Evolutionary conservation across 2,329 filamentous ascomycete genomes (phyloP).

Genomic region (Pseudomassariella vexata): DNA sequence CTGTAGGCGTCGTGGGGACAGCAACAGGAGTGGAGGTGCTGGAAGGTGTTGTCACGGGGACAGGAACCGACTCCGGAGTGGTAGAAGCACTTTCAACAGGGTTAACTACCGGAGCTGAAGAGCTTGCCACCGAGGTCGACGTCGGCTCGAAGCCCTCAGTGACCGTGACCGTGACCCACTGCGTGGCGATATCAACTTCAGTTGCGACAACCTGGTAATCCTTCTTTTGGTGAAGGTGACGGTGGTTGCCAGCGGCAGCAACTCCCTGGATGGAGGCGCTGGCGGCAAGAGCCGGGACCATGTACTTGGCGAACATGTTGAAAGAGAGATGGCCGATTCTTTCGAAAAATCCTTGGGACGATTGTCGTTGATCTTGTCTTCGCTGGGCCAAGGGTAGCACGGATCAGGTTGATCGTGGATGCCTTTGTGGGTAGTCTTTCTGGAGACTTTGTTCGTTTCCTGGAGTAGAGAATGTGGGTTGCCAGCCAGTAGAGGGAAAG

Average conservation of each 20-base stretch:
- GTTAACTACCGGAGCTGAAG: constrained; percentile 2
- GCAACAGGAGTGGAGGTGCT: constrained; percentile 7
- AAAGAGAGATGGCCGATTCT: no score
- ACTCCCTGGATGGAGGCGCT: constrained; percentile 21
- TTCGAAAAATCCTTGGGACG: no score
- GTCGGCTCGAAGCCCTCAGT: constrained; percentile 14
- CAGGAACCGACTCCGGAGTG: not conserved
- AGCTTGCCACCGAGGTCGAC: constrained; percentile 5
- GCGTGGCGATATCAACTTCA: constrained; percentile 22
- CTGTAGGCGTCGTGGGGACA: constrained; percentile 8
- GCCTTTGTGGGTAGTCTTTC: not conserved
- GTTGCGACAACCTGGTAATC: constrained; percentile 21
- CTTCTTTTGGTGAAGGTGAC: constrained; percentile 21
- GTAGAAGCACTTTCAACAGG: constrained; percentile 6
- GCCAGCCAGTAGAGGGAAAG: constrained; percentile 6
- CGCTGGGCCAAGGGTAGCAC: not conserved
- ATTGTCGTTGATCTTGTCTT: constrained; percentile 7
- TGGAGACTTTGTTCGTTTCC: constrained; percentile 5
- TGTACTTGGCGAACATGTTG: constrained; percentile 24
- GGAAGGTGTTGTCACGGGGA: constrained; percentile 5
- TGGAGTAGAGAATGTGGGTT: constrained; percentile 5
- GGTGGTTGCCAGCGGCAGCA: constrained; percentile 17
- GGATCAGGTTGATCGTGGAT: not conserved
- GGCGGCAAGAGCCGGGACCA: constrained; percentile 23
- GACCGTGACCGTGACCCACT: constrained; percentile 22